Evolutionary conservation across 1,284 basidiomycete genomes (phyloP), one percentile per base, ranked within the genome.

Genomic region (Moesziomyces sp.): DNA sequence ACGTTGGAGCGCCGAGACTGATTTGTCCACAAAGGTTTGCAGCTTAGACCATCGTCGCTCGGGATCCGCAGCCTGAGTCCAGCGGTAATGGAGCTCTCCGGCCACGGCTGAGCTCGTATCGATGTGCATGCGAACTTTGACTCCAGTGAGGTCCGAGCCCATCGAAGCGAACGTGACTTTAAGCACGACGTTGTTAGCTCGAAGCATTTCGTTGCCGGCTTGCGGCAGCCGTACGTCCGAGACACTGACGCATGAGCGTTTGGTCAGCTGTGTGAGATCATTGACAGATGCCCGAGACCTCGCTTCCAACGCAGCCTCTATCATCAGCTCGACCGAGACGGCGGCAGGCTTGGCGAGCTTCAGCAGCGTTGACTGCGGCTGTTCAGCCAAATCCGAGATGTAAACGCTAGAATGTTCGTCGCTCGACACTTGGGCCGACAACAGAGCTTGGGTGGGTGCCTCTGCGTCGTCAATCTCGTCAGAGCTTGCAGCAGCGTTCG

Each of bases 241-340:
- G 5, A n/a, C 16, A 40, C 16, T 16, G 38, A 40, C 38, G 18
- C 16, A 18, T 43, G 5, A 38, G 42, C n/a, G 46, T 3, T 21
- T 38, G 8, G 42, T 19, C 30, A 24, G 5, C 16, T 33, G 16
- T 1, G 21, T 3, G 5, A 5, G 9, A 18, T 5, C 28, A 6
- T 35, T 23, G 10, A 26, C 16, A 8, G 54, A 62, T 21, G 23
- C 42, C 10, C 14, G 38, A 18, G 38, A 40, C 38, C n/a, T 46
- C 2, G 42, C 51, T 44, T 62, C 59, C 16, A 5, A 28, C 16
- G 47, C 46, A 7, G 59, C 55, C 43, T 69, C 66, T 5, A n/a
- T 24, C 30, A 69, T 44, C 11, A 62, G 35, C n/a, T 69, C 66
- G 28, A 58, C 30, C 5, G 46, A n/a, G 44, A 59, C 5, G 14